A percentile compares a stretch with the other conserved stretches of the same genome.
Conservation (phyloP, 1,284 basidiomycete species). For the Tranzscheliella williamsii region DNA sequence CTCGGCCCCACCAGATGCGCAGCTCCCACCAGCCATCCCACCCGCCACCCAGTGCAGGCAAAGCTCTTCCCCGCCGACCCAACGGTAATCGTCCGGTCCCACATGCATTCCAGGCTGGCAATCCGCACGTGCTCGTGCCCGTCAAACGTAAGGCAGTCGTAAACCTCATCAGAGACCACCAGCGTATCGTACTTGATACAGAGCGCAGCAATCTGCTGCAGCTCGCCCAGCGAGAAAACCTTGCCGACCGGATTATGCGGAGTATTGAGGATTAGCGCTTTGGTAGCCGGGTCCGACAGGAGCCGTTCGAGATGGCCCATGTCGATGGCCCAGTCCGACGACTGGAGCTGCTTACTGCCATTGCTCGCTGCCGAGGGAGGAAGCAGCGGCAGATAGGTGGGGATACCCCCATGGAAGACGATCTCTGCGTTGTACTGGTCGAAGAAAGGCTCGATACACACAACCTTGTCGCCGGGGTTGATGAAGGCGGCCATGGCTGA, state of each 20-base stretch:
- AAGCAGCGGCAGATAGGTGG: conserved; percentile 91
- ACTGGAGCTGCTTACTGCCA: conserved; percentile 22
- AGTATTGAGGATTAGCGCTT: conserved; percentile 69
- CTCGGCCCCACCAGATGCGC: conserved; percentile 80
- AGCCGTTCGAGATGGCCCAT: conserved; percentile 69
- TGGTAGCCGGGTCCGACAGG: conserved; percentile 76
- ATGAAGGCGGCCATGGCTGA: conserved; percentile 46
- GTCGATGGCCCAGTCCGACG: conserved; percentile 64
- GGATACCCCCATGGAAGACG: conserved; percentile 71
- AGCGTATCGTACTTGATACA: conserved; percentile 91
- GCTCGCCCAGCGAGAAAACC: conserved; percentile 82
- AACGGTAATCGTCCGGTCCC: conserved; percentile 86
- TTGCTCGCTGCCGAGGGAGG: conserved; percentile 66
- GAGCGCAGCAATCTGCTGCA: conserved; percentile 79
- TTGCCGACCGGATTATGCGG: conserved; percentile 77
- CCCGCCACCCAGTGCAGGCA: conserved; percentile 95
- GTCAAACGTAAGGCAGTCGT: conserved; percentile 91
- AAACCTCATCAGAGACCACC: conserved; percentile 89
- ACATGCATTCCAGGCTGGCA: conserved; percentile 79
- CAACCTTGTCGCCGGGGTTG: conserved; percentile 78
- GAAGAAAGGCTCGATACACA: conserved; percentile 93
- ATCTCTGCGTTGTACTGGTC: conserved; percentile 77
- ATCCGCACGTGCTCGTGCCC: conserved; percentile 85
- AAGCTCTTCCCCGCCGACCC: conserved; percentile 83
- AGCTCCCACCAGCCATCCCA: conserved; percentile 93